phyloP scores from a whole-genome alignment of 306 rosid genomes.

The Inga oerstediana region DNA sequence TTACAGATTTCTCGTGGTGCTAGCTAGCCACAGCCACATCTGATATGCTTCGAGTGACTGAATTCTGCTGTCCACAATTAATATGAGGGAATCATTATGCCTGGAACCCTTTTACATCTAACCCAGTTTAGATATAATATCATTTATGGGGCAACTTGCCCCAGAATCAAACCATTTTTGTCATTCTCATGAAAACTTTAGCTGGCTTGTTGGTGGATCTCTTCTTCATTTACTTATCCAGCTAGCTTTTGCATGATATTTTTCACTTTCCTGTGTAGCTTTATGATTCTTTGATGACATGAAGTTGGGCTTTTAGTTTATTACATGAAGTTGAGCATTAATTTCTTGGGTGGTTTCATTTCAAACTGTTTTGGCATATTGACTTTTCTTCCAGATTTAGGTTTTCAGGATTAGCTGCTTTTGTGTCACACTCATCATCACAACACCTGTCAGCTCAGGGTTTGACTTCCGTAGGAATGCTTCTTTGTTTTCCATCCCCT shows the following conservation, averaged over 20 bases:
- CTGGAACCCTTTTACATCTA: conserved; percentile 7
- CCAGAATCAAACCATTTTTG: conserved; percentile 24
- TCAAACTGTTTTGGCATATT: conserved; percentile 13
- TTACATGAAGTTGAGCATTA: background rate
- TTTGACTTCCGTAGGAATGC: conserved; percentile 21
- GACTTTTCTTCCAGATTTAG: background rate
- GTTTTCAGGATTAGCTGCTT: background rate
- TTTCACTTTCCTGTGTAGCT: conserved; percentile 21
- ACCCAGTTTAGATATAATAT: conserved; percentile 18
- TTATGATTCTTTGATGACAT: conserved; percentile 31
- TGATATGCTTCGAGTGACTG: background rate
- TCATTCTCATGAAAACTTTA: conserved; percentile 35
- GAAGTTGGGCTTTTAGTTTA: conserved; percentile 25
- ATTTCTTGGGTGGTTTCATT: background rate
- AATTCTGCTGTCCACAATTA: background rate
- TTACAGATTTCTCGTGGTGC: background rate
- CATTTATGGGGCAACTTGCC: conserved; percentile 26
- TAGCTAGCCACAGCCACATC: background rate
- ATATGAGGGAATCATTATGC: conserved; percentile 24
- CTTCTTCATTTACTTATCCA: conserved; percentile 30
- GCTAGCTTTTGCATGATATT: conserved; percentile 13
- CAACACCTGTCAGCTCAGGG: conserved; percentile 30
- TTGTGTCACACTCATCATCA: conserved; percentile 17
- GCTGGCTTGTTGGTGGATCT: conserved; percentile 42
- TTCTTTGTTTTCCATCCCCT: conserved; percentile 26